A percentile compares a stretch with the other conserved stretches of the same genome.
phyloP scores from a whole-genome alignment of 2,329 filamentous ascomycete species.

The Colletotrichum sp. region DNA sequence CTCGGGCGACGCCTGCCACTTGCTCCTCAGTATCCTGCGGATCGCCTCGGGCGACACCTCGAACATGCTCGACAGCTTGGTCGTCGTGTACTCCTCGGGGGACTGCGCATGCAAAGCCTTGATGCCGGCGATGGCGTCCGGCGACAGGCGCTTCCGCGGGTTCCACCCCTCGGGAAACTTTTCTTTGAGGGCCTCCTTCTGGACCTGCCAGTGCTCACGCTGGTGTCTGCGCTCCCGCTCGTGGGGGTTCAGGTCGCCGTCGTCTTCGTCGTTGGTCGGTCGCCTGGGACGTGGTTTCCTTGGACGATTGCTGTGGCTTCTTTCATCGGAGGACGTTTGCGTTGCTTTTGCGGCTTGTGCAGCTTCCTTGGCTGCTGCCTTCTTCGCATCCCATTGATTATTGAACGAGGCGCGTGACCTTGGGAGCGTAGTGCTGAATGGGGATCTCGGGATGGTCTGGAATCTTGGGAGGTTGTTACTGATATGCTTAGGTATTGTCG shows the following conservation, averaged over 20 bases:
- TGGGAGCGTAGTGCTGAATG: neutral
- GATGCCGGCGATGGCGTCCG: slow-evolving; percentile 90
- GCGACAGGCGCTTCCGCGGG: slow-evolving; percentile 86
- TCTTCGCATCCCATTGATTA: neutral
- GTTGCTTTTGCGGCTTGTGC: neutral
- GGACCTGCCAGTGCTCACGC: slow-evolving; percentile 70
- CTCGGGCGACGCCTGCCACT: slow-evolving; percentile 68
- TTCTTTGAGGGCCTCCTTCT: slow-evolving; percentile 75
- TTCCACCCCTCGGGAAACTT: slow-evolving; percentile 87
- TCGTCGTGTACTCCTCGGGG: slow-evolving; percentile 78
- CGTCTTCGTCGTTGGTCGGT: slow-evolving; percentile 17
- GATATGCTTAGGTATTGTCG: neutral
- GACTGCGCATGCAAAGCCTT: slow-evolving; percentile 80
- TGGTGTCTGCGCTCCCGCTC: slow-evolving; percentile 17
- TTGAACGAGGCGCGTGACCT: neutral
- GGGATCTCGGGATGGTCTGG: neutral
- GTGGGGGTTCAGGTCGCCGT: slow-evolving; percentile 28
- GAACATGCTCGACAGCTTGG: slow-evolving; percentile 77
- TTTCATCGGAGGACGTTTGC: neutral
- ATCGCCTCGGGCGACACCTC: slow-evolving; percentile 87
- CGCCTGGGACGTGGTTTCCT: neutral
- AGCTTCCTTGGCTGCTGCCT: neutral
- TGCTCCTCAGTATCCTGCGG: slow-evolving; percentile 82
- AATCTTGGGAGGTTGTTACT: neutral
- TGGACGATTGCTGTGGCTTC: neutral